Base-by-base conservation (phyloP, 805 yeast genomes). In the Candida qinlingensis region DNA sequence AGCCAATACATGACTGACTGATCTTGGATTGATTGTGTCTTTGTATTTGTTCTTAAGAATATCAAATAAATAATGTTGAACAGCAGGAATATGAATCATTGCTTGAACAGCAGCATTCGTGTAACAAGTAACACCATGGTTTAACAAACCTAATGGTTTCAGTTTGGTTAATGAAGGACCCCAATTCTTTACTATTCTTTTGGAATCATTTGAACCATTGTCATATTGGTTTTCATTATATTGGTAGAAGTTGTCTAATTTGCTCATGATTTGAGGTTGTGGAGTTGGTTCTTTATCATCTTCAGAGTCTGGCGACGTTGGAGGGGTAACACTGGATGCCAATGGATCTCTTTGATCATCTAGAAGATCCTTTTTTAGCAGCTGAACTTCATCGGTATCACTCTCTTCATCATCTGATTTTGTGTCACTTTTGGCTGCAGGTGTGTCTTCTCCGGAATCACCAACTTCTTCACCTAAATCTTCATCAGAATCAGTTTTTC, bases 121-220 rank as follows among this genome's bases (percentile, higher is more conserved):
- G 69, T 92, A 92, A 65, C 99, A 92, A 4, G 98, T 92, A 41
- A 94, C 98, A 38, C 97, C 97, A 56, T 85, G 91, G 66, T 92
- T 92, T 44, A 86, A 67, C 44, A 92, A 71, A 0, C 99, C 99
- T 29, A 68, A 56, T n/a, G 84, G 84, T 35, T 75, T 74, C 37
- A 68, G 60, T 4, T 66, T 64, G 11, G 69, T 63, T 46, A 77
- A 68, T 45, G 74, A 76, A n/a, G 77, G 64, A 0, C 68, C 70
- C 91, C 96, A 90, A 49, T 81, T 81, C 64, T 89, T 90, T 49
- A 70, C 61, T 31, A 89, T 83, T 47, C 87, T 72, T 1, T 62
- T 66, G 7, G 85, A 76, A 1, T 68, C 66, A 53, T 81, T 78
- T 1, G 88, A 74, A 2, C 96, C 96, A 42, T 70, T 71, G 61